These are phyloP conservation scores for Xylaria sp. DNA, from an alignment of 2,329 filamentous ascomycete genomes.

Conservation along the genomic window DNA sequence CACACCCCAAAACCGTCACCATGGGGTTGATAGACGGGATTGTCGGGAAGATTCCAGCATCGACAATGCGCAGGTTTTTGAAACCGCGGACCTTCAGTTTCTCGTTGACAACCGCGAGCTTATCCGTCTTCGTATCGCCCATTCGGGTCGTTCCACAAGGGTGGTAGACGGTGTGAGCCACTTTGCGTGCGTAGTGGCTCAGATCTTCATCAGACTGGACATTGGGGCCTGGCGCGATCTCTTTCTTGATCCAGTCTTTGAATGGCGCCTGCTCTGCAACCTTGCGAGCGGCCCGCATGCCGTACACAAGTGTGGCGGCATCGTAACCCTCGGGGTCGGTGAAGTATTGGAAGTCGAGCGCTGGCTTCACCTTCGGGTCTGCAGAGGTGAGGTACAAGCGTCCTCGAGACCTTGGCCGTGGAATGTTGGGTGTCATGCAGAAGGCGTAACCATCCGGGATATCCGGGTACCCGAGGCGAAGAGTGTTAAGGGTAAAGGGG, in stretches of 20 bases:
- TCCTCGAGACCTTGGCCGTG: conserved; percentile 81
- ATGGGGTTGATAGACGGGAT: conserved; percentile 91
- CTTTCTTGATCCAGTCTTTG: conserved; percentile 83
- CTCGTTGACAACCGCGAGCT: conserved; percentile 82
- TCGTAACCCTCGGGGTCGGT: conserved; percentile 88
- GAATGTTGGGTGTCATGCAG: conserved; percentile 94
- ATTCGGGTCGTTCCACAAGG: conserved; percentile 91
- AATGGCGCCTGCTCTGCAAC: conserved; percentile 81
- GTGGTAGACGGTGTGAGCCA: conserved; percentile 90
- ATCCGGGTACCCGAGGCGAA: conserved; percentile 76
- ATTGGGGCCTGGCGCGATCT: conserved; percentile 80
- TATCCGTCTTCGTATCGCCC: conserved; percentile 77
- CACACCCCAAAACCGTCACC: conserved; percentile 86
- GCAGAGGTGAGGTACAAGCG: conserved; percentile 80
- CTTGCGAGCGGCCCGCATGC: conserved; percentile 80
- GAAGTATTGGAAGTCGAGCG: conserved; percentile 90
- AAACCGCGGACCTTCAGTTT: conserved; percentile 78
- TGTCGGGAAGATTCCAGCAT: conserved; percentile 88
- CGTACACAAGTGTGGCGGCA: conserved; percentile 81
- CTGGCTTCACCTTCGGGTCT: conserved; percentile 81
- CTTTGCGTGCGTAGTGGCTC: conserved; percentile 82
- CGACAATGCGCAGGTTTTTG: conserved; percentile 80
- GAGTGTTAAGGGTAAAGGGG: conserved; percentile 88
- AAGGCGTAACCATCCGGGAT: conserved; percentile 80
- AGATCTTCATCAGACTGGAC: conserved; percentile 83